Conservation (phyloP, 2,329 filamentous ascomycete species). For the Alternaria infectoria region DNA sequence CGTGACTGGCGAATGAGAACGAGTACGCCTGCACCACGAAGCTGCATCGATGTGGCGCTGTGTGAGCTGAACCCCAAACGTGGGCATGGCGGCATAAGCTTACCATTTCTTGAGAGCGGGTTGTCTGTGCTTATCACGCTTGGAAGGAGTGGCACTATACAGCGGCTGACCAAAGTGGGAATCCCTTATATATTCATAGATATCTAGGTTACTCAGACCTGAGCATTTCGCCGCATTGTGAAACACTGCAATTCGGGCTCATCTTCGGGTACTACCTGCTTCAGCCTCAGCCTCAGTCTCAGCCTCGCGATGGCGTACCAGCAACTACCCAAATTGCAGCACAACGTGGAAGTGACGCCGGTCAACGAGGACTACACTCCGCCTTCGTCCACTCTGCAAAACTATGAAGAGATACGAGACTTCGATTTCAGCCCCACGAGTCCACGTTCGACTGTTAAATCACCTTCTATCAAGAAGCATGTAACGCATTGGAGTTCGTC, state of each 20-base stretch:
- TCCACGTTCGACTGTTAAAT: neutral
- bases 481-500: constrained; percentile 10
- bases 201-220: neutral
- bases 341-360: constrained; percentile 3
- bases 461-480: constrained; percentile 11
- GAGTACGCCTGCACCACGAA: neutral
- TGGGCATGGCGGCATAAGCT: neutral
- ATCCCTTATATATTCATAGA: neutral
- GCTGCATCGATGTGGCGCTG: neutral
- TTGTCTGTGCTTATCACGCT: constrained; percentile 1
- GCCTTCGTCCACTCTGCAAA: constrained; percentile 1
- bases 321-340: constrained; percentile 6
- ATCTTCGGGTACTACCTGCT: neutral
- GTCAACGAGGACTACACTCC: constrained; percentile 2
- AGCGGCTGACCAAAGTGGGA: neutral
- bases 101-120: neutral
- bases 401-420: constrained; percentile 5
- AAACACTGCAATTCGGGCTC: neutral
- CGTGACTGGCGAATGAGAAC: neutral
- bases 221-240: neutral
- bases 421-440: constrained; percentile 11
- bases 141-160: neutral
- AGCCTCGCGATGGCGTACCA: constrained; percentile 8
- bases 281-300: neutral
- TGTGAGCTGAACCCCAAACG: neutral